Conservation (phyloP, 169 alveolate species). For the Cryptosporidium muris region DNA sequence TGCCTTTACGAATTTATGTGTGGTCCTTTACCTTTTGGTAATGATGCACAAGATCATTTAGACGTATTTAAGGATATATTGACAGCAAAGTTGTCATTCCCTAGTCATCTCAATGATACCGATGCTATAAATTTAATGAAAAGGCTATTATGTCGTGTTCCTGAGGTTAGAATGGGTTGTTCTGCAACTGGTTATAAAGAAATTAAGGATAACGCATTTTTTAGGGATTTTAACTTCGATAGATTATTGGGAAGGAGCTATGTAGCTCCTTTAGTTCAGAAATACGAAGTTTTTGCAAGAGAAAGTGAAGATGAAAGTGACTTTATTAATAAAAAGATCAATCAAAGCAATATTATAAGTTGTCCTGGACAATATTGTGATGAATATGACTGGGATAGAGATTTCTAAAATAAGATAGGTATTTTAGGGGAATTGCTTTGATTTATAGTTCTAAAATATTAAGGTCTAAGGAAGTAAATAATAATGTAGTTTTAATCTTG, state of each 20-base stretch:
- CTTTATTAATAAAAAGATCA: neutral
- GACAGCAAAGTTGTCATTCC: slow-evolving; percentile 82
- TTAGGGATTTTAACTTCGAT: slow-evolving; percentile 88
- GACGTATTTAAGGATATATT: slow-evolving; percentile 92
- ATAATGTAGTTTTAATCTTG: neutral
- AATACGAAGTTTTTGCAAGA: slow-evolving; percentile 44
- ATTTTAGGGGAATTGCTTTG: neutral
- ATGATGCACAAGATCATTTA: slow-evolving; percentile 94
- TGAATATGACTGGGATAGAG: slow-evolving; percentile 64
- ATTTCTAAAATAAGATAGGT: slow-evolving; percentile 28
- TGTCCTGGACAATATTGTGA: slow-evolving; percentile 9
- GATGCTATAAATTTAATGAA: slow-evolving; percentile 88
- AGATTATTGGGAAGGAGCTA: slow-evolving; percentile 83
- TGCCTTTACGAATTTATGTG: slow-evolving; percentile 97
- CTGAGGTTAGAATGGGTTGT: slow-evolving; percentile 91
- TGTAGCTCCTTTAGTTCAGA: slow-evolving; percentile 61
- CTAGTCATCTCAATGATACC: slow-evolving; percentile 83
- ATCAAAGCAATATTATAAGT: neutral
- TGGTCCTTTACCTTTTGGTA: slow-evolving; percentile 98
- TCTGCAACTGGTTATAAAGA: slow-evolving; percentile 89
- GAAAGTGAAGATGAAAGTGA: neutral
- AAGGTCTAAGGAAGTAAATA: neutral
- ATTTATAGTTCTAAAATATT: neutral
- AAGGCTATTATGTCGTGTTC: slow-evolving; percentile 87
- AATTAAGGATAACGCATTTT: slow-evolving; percentile 83